Percentiles rank a stretch among this genome's conserved stretches.
These are phyloP conservation scores for Aspergillus ibericus DNA, from an alignment of 2,329 filamentous ascomycete genomes.

Conservation along the genomic window DNA sequence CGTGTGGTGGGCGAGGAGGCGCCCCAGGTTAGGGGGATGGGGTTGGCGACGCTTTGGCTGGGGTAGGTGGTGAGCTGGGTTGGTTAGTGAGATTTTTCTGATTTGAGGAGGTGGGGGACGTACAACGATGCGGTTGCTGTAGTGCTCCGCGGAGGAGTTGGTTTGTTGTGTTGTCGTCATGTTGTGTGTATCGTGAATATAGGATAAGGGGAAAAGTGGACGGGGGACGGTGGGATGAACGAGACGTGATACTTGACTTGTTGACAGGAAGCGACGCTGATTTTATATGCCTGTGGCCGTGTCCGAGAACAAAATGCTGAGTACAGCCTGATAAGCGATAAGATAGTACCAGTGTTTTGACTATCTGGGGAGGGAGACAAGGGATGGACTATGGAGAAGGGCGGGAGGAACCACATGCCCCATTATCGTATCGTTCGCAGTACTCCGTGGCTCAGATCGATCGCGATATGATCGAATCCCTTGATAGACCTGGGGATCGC, in stretches of 20 bases:
- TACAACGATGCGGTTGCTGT: slow-evolving; percentile 40
- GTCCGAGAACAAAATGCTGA: not conserved
- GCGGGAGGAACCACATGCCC: not conserved
- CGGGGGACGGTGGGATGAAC: not conserved
- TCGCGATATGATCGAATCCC: not conserved
- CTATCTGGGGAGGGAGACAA: not conserved
- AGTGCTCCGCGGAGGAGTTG: slow-evolving; percentile 3
- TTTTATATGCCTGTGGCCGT: not conserved
- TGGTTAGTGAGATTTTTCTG: not conserved
- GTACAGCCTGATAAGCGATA: not conserved
- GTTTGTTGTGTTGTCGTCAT: not conserved
- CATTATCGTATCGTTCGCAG: not conserved
- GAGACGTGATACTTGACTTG: not conserved
- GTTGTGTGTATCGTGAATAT: not conserved
- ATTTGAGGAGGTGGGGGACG: slow-evolving; percentile 2
- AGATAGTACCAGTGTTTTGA: not conserved
- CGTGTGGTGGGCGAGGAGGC: slow-evolving; percentile 70
- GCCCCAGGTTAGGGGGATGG: slow-evolving; percentile 86
- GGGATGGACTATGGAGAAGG: not conserved
- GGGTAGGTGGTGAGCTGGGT: slow-evolving; percentile 74
- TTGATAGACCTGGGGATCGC: not conserved
- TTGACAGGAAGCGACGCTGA: not conserved
- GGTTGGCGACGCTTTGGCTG: slow-evolving; percentile 89
- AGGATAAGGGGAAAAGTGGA: not conserved
- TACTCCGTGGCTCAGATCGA: not conserved